Percentiles rank a stretch among this genome's conserved stretches.
phyloP scores from a whole-genome alignment of 345 rosid species.

The Brassica juncea region DNA sequence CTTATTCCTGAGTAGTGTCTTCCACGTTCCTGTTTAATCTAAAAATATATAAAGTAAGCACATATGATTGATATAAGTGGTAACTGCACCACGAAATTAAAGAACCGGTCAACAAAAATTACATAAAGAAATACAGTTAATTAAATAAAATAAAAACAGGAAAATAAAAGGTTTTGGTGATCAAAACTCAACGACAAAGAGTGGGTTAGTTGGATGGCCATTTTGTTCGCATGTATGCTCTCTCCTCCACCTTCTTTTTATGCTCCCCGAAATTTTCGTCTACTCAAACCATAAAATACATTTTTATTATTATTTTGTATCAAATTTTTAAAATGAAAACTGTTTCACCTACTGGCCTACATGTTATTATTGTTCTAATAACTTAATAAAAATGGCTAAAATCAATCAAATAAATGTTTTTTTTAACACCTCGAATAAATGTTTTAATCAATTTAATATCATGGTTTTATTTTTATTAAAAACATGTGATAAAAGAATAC shows the following conservation, averaged over 20 bases:
- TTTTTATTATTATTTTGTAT: neutral
- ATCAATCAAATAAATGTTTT: neutral
- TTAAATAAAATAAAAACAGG: neutral
- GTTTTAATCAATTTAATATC: neutral
- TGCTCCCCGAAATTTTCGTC: conserved; percentile 27
- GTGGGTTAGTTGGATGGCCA: conserved; percentile 46
- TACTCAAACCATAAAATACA: conserved; percentile 11
- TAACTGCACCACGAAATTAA: conserved; percentile 35
- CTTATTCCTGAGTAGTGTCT: conserved; percentile 31
- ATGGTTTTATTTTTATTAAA: neutral
- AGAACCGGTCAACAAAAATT: conserved; percentile 28
- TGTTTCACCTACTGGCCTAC: neutral
- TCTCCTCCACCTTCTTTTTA: conserved; percentile 43
- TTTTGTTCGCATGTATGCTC: conserved; percentile 44
- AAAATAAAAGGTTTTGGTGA: conserved; percentile 31
- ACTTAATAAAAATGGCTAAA: neutral
- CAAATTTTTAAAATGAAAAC: neutral
- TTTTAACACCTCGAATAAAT: neutral
- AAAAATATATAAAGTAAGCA: neutral
- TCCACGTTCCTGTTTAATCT: conserved; percentile 31
- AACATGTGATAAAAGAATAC: neutral
- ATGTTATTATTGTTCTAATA: neutral
- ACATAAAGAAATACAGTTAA: neutral
- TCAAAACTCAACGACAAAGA: conserved; percentile 45
- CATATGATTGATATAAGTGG: conserved; percentile 15